Conservation (phyloP, 805 yeast species). For the Hanseniaspora taiwanica region DNA sequence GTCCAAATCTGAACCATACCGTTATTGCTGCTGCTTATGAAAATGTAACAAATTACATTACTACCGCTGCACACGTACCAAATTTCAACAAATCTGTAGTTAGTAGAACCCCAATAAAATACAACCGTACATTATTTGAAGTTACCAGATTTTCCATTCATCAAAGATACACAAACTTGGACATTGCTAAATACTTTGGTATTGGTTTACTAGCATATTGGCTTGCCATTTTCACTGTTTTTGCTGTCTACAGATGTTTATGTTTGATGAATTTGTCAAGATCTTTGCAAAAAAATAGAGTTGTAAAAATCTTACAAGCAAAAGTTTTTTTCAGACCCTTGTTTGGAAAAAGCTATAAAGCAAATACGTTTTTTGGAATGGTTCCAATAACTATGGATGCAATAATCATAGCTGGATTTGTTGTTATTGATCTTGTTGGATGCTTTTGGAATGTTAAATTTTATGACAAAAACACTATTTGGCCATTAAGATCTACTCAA, state of each 20-base stretch:
- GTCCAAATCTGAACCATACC: slow-evolving; percentile 23
- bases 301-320: no score
- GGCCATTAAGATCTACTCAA: slow-evolving; percentile 4
- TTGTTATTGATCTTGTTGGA: slow-evolving; percentile 5
- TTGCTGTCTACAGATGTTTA: slow-evolving; percentile 22
- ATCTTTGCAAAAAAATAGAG: no score
- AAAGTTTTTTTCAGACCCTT: slow-evolving; percentile 12
- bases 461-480: slow-evolving; percentile 3
- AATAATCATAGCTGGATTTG: slow-evolving; percentile 4
- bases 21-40: slow-evolving; percentile 26
- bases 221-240: slow-evolving; percentile 30
- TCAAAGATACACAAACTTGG: slow-evolving; percentile 9
- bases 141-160: neutral
- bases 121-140: slow-evolving; percentile 1
- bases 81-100: slow-evolving; percentile 25
- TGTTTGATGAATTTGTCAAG: slow-evolving; percentile 19
- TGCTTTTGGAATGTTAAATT: slow-evolving; percentile 7
- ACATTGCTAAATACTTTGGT: slow-evolving; percentile 34
- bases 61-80: slow-evolving; percentile 12
- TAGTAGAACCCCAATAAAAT: slow-evolving; percentile 10
- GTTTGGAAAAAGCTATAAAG: slow-evolving; percentile 7
- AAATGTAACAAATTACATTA: slow-evolving; percentile 32
- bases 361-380: slow-evolving; percentile 2
- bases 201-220: slow-evolving; percentile 36
- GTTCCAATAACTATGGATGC: slow-evolving; percentile 4